Conservation (phyloP, 371 early-diverging fungal species). For the Mucor velutinosus region DNA sequence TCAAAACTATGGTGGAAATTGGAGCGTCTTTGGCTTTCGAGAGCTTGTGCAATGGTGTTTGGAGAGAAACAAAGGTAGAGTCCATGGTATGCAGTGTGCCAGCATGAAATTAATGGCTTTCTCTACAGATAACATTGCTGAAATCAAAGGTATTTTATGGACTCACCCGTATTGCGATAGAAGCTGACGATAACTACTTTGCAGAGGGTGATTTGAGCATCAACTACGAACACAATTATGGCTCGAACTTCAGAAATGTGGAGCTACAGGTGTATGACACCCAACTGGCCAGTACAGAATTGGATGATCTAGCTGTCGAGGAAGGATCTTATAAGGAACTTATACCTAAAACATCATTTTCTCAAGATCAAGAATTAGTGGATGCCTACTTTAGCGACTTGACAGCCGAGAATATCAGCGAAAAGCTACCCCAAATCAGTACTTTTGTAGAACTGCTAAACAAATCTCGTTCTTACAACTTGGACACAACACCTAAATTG, state of each 20-base stretch:
- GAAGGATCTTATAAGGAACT: background rate
- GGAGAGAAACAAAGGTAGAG: conserved; percentile 7
- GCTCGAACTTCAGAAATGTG: conserved; percentile 16
- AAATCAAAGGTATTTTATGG: background rate
- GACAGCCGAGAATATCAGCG: background rate
- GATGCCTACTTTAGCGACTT: background rate
- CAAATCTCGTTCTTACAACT: conserved; percentile 63
- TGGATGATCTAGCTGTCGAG: background rate
- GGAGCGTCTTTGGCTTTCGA: conserved; percentile 64
- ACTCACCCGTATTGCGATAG: background rate
- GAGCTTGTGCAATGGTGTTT: conserved; percentile 12
- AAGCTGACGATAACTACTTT: background rate
- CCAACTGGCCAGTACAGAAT: background rate
- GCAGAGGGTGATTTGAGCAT: conserved; percentile 4
- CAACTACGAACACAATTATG: conserved; percentile 21
- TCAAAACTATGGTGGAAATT: conserved; percentile 84
- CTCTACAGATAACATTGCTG: background rate
- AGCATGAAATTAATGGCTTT: background rate
- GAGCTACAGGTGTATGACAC: background rate
- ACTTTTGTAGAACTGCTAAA: conserved; percentile 40
- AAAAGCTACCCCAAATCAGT: background rate
- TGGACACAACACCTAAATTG: conserved; percentile 85
- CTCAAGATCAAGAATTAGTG: conserved; percentile 4
- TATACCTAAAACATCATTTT: background rate
- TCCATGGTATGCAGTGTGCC: background rate